Evolutionary conservation across 306 rosid species (phyloP), one percentile per base, ranked within the genome.

Genomic region (Vachellia pachyceras): DNA sequence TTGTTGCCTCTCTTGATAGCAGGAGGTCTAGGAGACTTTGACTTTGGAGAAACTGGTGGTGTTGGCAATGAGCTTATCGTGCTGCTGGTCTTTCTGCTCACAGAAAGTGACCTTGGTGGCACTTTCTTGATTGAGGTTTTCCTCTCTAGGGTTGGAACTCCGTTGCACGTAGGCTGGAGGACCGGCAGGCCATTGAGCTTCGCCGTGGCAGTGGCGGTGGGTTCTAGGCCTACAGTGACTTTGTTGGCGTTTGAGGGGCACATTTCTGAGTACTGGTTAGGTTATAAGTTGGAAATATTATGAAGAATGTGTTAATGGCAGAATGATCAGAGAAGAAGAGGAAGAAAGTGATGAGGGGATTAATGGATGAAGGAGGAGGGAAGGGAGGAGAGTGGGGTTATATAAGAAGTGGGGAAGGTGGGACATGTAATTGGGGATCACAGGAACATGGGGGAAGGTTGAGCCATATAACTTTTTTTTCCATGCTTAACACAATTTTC

Each of bases 141-240:
- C 75, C 95, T 82, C 35, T 95, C 97, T 3, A 93, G 90, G 80
- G 64, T 83, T 5, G 96, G 94, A 79, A 90, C 92, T 9, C 92
- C 88, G 64, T 93, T 95, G 37, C 93, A 88, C 18, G 94, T 92
- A 11, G 98, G 99, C 76, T 96, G 99, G 77, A 96, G 97, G 54
- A 93, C 97, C 1, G 90, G 92, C 42, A 97, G 85, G 77, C 97
- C 93, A 46, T 90, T 90, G 91, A 90, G 87, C 73, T 88, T 85
- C 3, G 95, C 82, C 25, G 72, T 75, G n/a, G 86, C 14, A 10
- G 75, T 69, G 8, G 40, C 1, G 20, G 77, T 15, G 82, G 78
- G 54, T 70, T 86, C 90, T 79, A 91, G 68, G 79, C 88, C 91
- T 40, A 88, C 6, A 33, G 92, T 86, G 55, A 86, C 92, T 67